Evolutionary conservation across 208 protist genomes (phyloP), one percentile per base, ranked within the genome.

Genomic region (Acanthamoeba rhysodes): DNA sequence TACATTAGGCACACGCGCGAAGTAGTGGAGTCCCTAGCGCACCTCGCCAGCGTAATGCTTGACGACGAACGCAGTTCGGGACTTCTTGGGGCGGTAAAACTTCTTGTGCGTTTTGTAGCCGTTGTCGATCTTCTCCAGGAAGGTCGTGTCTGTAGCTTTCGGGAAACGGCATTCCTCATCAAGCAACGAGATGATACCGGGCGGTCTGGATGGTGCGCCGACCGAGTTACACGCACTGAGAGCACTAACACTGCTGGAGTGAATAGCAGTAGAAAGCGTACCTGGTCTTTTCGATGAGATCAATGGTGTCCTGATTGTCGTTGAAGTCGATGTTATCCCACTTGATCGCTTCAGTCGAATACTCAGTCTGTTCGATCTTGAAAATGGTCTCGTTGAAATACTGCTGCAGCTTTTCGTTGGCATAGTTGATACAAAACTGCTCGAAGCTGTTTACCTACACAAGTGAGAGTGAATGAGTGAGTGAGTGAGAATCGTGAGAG

Each of bases 321-420:
- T 88, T 87, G 76, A 98, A 99, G 45, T 95, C 78, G 24, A 98
- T 95, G 45, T 95, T 90, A 8, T 88, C 95, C 97, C 96, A 98
- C 53, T 94, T 93, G 93, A 98, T 97, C n/a, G 95, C 97, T 62
- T 98, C 97, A 6, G 37, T 24, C 4, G 91, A 27, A 93, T 98
- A 98, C 78, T 97, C 97, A n/a, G 92, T 90, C 95, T 98, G 97
- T 72, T 98, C 97, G 34, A 98, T 95, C 64, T 97, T 98, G 95
- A 98, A 98, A 82, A 98, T 97, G 62, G 98, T 96, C 48, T 98
- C 94, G 96, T 98, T 98, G 95, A 98, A 98, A 76, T 97, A 97
- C 74, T 97, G 96, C 91, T 98, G 98, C 64, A 98, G 88, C 72
- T 97, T 98, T 82, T 98, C 98, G 74, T 98, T 98, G 82, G 97